These are phyloP conservation scores for Tylopilus felleus DNA, from an alignment of 768 basidiomycete genomes.

Conservation along the genomic window DNA sequence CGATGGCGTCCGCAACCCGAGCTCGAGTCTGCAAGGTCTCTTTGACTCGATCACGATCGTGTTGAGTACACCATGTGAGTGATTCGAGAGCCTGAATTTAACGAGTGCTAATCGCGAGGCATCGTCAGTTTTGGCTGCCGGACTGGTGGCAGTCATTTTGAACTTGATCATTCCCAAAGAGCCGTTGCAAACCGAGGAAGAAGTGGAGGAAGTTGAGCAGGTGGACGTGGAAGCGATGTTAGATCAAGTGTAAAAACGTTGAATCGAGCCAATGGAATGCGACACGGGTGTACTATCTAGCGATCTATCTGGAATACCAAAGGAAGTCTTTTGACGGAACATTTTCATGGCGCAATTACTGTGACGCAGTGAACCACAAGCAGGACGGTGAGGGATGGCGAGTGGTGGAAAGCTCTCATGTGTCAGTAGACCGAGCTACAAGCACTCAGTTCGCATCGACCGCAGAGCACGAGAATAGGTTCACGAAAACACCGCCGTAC, in stretches of 20 bases:
- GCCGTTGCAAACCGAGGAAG: conserved; percentile 19
- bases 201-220: conserved; percentile 15
- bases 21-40: conserved; percentile 58
- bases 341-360: too few species aligned
- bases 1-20: conserved; percentile 52
- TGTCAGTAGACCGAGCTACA: too few species aligned
- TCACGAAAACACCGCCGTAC: too few species aligned
- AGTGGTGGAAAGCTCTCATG: too few species aligned
- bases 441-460: too few species aligned
- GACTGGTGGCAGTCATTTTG: conserved; percentile 54
- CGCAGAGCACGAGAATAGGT: too few species aligned
- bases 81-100: background rate
- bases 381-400: too few species aligned
- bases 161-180: conserved; percentile 54
- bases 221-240: conserved; percentile 25
- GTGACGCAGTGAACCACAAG: too few species aligned
- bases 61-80: conserved; percentile 76
- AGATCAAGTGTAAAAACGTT: too few species aligned
- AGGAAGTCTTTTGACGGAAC: too few species aligned
- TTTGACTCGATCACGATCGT: conserved; percentile 79
- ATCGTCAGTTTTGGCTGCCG: conserved; percentile 51
- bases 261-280: background rate
- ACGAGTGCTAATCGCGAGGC: background rate
- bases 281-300: background rate
- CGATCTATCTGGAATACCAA: background rate